A percentile compares a stretch with the other conserved stretches of the same genome.
These are phyloP conservation scores for Falciphora oryzae DNA, from an alignment of 2,329 filamentous ascomycete species.

Conservation along the genomic window DNA sequence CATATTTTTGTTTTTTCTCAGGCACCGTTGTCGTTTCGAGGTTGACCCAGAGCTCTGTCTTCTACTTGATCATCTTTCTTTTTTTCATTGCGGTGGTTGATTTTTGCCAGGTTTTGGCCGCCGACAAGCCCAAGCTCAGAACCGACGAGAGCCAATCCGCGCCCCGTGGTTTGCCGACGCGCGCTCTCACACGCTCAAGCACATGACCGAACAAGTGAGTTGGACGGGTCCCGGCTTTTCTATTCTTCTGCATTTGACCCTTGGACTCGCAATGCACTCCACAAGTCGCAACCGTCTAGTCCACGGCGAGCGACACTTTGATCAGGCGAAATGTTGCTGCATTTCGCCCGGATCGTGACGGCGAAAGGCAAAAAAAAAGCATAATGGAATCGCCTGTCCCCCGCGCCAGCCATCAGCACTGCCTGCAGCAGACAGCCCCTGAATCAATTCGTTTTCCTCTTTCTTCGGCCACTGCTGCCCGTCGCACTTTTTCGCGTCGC, in stretches of 20 bases:
- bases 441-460: not conserved
- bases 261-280: not conserved
- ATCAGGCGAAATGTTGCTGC: not conserved
- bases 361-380: not conserved
- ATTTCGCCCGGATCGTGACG: not conserved
- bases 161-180: not conserved
- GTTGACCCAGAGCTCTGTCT: not conserved
- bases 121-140: not conserved
- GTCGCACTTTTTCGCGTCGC: too few species aligned
- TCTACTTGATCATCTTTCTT: not conserved
- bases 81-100: not conserved
- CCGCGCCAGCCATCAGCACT: not conserved
- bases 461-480: not conserved
- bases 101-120: not conserved
- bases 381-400: not conserved
- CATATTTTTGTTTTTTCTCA: not conserved
- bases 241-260: not conserved
- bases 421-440: not conserved
- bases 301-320: not conserved
- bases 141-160: not conserved
- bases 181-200: not conserved
- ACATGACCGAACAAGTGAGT: not conserved
- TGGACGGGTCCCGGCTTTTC: not conserved
- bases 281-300: not conserved
- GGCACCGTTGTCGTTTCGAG: not conserved